A percentile compares a stretch with the other conserved stretches of the same genome.
Conservation (phyloP, 352 stramenopile species). For the Phytophthora lateralis region DNA sequence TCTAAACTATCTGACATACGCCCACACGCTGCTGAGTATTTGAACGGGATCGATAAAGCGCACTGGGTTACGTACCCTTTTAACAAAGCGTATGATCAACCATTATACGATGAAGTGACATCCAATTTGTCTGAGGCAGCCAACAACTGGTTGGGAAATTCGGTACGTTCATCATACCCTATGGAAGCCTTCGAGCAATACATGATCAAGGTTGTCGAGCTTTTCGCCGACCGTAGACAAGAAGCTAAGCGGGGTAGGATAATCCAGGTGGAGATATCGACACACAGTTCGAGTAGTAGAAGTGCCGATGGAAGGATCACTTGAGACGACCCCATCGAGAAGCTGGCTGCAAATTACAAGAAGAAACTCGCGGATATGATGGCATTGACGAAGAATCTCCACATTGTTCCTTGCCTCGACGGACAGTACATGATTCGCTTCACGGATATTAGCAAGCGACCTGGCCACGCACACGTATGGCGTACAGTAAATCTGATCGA, state of each 20-base stretch:
- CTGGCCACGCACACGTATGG: conserved; percentile 2
- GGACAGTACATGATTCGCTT: conserved; percentile 6
- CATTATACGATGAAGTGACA: conserved; percentile 12
- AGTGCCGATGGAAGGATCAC: too few species aligned
- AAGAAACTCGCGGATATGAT: background rate
- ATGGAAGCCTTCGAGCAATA: conserved; percentile 11
- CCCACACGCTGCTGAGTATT: too few species aligned
- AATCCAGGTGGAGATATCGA: too few species aligned
- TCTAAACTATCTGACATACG: too few species aligned
- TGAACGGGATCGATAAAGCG: too few species aligned
- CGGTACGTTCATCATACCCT: background rate
- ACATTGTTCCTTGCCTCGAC: conserved; percentile 2
- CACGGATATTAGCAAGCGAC: conserved; percentile 4
- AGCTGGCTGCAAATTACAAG: background rate
- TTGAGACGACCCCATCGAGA: too few species aligned
- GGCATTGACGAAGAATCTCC: background rate
- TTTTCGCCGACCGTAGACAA: too few species aligned
- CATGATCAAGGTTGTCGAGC: conserved; percentile 4
- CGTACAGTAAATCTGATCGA: conserved; percentile 12
- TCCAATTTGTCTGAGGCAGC: conserved; percentile 4
- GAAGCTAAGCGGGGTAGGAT: too few species aligned
- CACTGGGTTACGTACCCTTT: too few species aligned
- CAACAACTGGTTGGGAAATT: conserved; percentile 9
- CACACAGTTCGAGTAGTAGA: too few species aligned
- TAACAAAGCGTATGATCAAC: background rate